Conservation (phyloP, 345 rosid species). For the Eucalyptus regnans region DNA sequence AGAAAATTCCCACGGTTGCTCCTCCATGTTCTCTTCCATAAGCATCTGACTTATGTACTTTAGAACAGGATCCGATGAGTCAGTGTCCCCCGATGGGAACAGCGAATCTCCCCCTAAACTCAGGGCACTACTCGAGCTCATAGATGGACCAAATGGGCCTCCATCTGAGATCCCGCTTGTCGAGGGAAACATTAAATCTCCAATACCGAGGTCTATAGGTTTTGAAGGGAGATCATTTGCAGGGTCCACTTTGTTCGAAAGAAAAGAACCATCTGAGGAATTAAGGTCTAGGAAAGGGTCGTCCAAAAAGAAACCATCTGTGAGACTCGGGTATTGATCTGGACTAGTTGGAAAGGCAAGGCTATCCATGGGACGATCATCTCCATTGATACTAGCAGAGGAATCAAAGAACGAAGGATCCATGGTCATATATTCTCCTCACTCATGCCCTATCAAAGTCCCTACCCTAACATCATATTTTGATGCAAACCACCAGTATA, state of each 20-base stretch:
- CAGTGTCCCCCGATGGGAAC: slow-evolving; percentile 27
- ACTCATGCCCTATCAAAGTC: background rate
- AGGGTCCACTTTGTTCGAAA: background rate
- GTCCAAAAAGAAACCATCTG: background rate
- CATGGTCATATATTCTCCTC: background rate
- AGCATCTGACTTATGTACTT: slow-evolving; percentile 58
- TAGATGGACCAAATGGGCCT: background rate
- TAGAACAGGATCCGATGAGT: slow-evolving; percentile 39
- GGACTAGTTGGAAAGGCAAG: background rate
- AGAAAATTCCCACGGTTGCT: slow-evolving; percentile 32
- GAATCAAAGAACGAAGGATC: background rate
- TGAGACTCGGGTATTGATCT: background rate
- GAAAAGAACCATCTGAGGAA: background rate
- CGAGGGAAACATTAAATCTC: background rate
- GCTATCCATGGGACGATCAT: background rate
- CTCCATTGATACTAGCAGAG: background rate
- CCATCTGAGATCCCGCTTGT: background rate
- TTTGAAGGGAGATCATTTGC: background rate
- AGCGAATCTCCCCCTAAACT: background rate
- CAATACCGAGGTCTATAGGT: background rate
- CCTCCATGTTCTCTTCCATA: slow-evolving; percentile 65
- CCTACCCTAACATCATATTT: background rate
- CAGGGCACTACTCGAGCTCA: background rate
- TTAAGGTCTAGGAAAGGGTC: background rate
- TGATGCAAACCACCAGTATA: background rate